Evolutionary conservation across 1,284 basidiomycete species (phyloP).

Genomic region (Heterobasidion annosum): DNA sequence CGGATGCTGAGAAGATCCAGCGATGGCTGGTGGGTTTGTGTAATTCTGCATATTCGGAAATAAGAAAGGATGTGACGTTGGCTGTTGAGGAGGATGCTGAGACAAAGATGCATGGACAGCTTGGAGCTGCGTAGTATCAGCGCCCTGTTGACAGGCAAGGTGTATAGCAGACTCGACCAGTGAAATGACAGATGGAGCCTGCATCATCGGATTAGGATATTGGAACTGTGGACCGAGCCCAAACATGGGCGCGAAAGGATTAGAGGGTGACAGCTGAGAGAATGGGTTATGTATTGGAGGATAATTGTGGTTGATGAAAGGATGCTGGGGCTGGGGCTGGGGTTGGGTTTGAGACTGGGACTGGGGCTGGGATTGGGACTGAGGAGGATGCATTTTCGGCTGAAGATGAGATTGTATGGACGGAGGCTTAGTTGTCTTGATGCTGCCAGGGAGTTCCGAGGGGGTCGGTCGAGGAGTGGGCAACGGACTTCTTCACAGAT

Average conservation of each 20-base stretch:
- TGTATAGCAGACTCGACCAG: conserved; percentile 9
- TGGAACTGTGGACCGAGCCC: background rate
- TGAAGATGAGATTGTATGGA: background rate
- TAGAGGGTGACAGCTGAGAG: background rate
- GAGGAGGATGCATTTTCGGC: background rate
- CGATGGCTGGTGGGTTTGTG: background rate
- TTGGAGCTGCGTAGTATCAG: conserved; percentile 4
- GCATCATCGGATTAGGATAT: background rate
- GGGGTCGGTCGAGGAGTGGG: conserved; percentile 57
- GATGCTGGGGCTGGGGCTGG: background rate
- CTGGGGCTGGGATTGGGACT: background rate
- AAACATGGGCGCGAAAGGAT: background rate
- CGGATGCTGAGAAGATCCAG: background rate
- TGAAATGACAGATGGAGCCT: background rate
- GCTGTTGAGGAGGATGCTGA: background rate
- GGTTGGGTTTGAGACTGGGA: background rate
- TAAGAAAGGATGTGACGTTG: background rate
- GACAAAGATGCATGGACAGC: background rate
- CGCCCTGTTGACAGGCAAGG: conserved; percentile 7
- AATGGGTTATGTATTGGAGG: background rate
- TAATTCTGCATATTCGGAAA: background rate
- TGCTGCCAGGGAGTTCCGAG: conserved; percentile 17
- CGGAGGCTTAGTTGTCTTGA: background rate
- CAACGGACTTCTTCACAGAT: conserved; percentile 15
- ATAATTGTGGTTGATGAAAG: background rate